phyloP scores from a whole-genome alignment of 306 rosid genomes.

The Trifolium dubium region DNA sequence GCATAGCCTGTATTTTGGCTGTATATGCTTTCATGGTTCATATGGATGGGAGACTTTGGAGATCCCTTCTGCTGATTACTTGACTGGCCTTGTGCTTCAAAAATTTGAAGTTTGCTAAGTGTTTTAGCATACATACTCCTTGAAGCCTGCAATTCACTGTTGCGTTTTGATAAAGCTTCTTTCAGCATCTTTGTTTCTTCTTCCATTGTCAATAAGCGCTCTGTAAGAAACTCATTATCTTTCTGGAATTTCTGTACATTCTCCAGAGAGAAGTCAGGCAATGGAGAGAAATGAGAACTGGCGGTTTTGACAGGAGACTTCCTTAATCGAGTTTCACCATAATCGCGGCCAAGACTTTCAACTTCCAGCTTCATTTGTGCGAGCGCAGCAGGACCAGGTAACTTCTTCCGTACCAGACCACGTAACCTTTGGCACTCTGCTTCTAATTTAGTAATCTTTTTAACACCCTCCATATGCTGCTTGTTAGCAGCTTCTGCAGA shows the following conservation, averaged over 20 bases:
- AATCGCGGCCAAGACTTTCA: constrained; percentile 91
- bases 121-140: constrained; percentile 94
- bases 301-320: constrained; percentile 82
- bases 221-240: constrained; percentile 94
- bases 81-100: constrained; percentile 74
- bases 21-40: constrained; percentile 65
- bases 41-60: constrained; percentile 69
- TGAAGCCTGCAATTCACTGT: constrained; percentile 89
- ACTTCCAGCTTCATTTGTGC: constrained; percentile 99
- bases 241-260: constrained; percentile 84
- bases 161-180: constrained; percentile 97
- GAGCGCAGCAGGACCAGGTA: constrained; percentile 99
- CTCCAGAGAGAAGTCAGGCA: constrained; percentile 74
- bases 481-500: constrained; percentile 97
- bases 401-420: constrained; percentile 91
- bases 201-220: constrained; percentile 77
- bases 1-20: constrained; percentile 77
- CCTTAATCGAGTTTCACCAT: constrained; percentile 77
- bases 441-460: constrained; percentile 89
- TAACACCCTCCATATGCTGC: constrained; percentile 91
- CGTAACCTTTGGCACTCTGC: constrained; percentile 98
- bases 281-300: constrained; percentile 64
- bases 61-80: constrained; percentile 74
- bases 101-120: constrained; percentile 74
- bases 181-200: constrained; percentile 99